These are phyloP conservation scores for Psidium guajava DNA, from an alignment of 345 rosid species.

Conservation along the genomic window DNA sequence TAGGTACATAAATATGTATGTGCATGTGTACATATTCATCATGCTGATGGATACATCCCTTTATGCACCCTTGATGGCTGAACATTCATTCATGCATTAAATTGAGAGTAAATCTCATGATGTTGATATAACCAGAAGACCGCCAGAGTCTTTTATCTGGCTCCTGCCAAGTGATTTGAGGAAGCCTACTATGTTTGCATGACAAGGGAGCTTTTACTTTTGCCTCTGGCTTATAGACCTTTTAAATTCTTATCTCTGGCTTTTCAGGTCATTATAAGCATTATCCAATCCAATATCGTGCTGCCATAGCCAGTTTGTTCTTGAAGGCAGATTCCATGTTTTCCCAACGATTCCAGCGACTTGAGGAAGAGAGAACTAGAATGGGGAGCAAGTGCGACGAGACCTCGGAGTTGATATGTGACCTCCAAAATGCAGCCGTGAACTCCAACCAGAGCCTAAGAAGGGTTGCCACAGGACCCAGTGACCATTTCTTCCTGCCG, in stretches of 20 bases:
- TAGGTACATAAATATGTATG: background rate
- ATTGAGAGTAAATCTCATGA: background rate
- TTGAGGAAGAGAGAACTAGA: constrained; percentile 48
- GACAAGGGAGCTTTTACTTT: background rate
- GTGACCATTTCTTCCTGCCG: constrained; percentile 81
- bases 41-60: background rate
- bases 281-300: constrained; percentile 63
- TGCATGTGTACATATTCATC: background rate
- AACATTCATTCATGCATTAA: background rate
- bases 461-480: constrained; percentile 68
- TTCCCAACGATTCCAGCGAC: constrained; percentile 41
- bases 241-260: background rate
- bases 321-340: constrained; percentile 54
- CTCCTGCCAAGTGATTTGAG: background rate
- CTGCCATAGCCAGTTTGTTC: constrained; percentile 54
- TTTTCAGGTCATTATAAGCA: constrained; percentile 60
- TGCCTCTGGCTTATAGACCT: background rate
- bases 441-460: constrained; percentile 79
- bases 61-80: background rate
- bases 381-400: constrained; percentile 39
- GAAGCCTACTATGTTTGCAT: background rate
- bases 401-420: constrained; percentile 69
- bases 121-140: background rate
- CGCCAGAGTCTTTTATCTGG: background rate
- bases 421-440: constrained; percentile 84